Conservation (phyloP, 1,284 basidiomycete species). For the Ustilago cynodontis region DNA sequence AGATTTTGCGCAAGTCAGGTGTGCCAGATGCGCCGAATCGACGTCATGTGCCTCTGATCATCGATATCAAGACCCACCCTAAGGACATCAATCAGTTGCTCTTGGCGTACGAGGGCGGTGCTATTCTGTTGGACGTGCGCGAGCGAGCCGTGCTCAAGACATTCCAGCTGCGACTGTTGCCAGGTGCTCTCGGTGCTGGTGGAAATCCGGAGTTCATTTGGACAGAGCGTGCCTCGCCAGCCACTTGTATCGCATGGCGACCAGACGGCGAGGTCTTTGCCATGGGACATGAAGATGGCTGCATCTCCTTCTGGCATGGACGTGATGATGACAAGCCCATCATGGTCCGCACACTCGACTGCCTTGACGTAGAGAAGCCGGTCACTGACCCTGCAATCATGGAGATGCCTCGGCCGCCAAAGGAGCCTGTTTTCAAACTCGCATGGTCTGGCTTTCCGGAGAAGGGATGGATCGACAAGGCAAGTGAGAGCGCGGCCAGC, state of each 20-base stretch:
- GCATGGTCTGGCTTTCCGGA: slow-evolving; percentile 75
- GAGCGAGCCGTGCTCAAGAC: slow-evolving; percentile 57
- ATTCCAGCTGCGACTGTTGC: slow-evolving; percentile 62
- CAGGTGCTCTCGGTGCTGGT: slow-evolving; percentile 70
- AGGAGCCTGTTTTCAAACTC: slow-evolving; percentile 88
- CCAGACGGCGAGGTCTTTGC: slow-evolving; percentile 74
- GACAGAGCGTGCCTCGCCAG: slow-evolving; percentile 78
- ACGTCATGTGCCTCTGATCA: slow-evolving; percentile 69
- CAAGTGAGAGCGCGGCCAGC: slow-evolving; percentile 44
- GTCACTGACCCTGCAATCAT: slow-evolving; percentile 21
- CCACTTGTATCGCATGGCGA: slow-evolving; percentile 80
- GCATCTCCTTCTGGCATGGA: slow-evolving; percentile 85
- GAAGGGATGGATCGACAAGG: slow-evolving; percentile 59
- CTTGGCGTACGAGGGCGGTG: slow-evolving; percentile 81
- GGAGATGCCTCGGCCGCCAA: slow-evolving; percentile 29
- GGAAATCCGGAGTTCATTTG: slow-evolving; percentile 74
- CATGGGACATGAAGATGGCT: slow-evolving; percentile 85
- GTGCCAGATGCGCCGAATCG: slow-evolving; percentile 73
- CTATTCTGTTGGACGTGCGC: slow-evolving; percentile 60
- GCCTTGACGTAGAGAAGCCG: slow-evolving; percentile 61
- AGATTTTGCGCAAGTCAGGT: slow-evolving; percentile 75
- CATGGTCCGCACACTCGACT: slow-evolving; percentile 74
- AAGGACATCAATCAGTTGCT: slow-evolving; percentile 83
- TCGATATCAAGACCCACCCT: slow-evolving; percentile 76
- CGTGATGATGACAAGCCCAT: slow-evolving; percentile 85